Conservation (phyloP, 495 filamentous ascomycete genomes). For the Penicillium egyptiacum region DNA sequence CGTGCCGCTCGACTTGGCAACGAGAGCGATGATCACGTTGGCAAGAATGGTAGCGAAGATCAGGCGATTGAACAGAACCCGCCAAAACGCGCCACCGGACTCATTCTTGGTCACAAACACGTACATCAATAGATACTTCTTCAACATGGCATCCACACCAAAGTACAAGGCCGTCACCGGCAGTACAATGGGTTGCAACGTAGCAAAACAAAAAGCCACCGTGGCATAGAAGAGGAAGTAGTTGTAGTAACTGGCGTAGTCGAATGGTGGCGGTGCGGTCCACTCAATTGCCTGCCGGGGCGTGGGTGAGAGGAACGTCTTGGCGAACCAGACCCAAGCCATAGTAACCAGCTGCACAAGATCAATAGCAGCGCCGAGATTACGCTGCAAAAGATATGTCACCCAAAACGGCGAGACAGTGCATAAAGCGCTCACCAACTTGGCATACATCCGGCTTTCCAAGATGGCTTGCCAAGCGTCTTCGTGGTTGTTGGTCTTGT, state of each 20-base stretch:
- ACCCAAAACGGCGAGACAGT: conserved; percentile 89
- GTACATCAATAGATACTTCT: conserved; percentile 94
- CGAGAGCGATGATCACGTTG: conserved; percentile 75
- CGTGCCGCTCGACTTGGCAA: conserved; percentile 59
- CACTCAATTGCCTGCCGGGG: conserved; percentile 91
- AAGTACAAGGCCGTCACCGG: conserved; percentile 91
- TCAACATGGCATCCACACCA: conserved; percentile 78
- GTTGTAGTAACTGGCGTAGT: conserved; percentile 96
- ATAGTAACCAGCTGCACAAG: conserved; percentile 80
- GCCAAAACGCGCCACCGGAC: conserved; percentile 93
- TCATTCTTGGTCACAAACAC: conserved; percentile 96
- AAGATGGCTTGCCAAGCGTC: conserved; percentile 68
- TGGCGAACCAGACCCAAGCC: conserved; percentile 74
- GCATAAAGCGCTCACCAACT: conserved; percentile 69
- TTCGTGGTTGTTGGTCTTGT: conserved; percentile 48
- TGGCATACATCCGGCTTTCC: conserved; percentile 57
- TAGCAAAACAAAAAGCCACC: conserved; percentile 80
- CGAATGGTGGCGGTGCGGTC: conserved; percentile 88
- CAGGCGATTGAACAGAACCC: conserved; percentile 84
- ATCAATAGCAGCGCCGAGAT: conserved; percentile 87
- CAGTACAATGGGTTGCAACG: conserved; percentile 87
- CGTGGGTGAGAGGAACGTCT: conserved; percentile 82
- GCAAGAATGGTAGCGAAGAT: conserved; percentile 78
- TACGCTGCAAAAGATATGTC: conserved; percentile 86
- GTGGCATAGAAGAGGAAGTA: conserved; percentile 92